Percentiles rank a stretch among this genome's conserved stretches.
phyloP scores from a whole-genome alignment of 352 stramenopile genomes.

The Pythium coloratum region DNA sequence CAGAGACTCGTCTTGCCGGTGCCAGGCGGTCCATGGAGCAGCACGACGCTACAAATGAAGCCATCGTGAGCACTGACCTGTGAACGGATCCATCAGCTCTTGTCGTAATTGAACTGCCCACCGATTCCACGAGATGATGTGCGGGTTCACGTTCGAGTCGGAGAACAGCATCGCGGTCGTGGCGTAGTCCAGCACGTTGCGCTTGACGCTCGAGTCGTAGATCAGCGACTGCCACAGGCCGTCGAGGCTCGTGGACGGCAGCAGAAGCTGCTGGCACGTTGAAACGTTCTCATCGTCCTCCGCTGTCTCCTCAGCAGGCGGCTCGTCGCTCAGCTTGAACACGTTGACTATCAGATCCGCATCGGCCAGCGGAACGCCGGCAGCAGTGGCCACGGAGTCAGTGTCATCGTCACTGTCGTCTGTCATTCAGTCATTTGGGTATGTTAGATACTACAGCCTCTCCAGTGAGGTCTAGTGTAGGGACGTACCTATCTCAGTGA shows the following conservation, averaged over 20 bases:
- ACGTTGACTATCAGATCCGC: slow-evolving; percentile 63
- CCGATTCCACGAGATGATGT: slow-evolving; percentile 92
- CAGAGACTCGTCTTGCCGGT: slow-evolving; percentile 93
- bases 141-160: slow-evolving; percentile 76
- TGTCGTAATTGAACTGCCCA: slow-evolving; percentile 1
- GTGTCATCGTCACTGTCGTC: slow-evolving; percentile 4
- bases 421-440: no score
- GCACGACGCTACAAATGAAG: slow-evolving; percentile 52
- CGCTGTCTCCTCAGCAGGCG: slow-evolving; percentile 62
- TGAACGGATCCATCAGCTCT: no score
- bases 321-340: slow-evolving; percentile 76
- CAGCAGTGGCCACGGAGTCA: slow-evolving; percentile 3
- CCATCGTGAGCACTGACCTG: no score
- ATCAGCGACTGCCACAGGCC: slow-evolving; percentile 87
- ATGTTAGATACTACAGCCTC: neutral
- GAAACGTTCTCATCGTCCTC: slow-evolving; percentile 81
- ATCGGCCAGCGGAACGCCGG: slow-evolving; percentile 28
- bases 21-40: slow-evolving; percentile 91
- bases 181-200: slow-evolving; percentile 84
- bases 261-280: slow-evolving; percentile 72
- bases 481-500: slow-evolving; percentile 18
- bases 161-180: slow-evolving; percentile 91
- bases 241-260: slow-evolving; percentile 69
- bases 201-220: slow-evolving; percentile 81
- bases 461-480: neutral